Conservation (phyloP, 345 rosid genomes). For the Camelina hispida region DNA sequence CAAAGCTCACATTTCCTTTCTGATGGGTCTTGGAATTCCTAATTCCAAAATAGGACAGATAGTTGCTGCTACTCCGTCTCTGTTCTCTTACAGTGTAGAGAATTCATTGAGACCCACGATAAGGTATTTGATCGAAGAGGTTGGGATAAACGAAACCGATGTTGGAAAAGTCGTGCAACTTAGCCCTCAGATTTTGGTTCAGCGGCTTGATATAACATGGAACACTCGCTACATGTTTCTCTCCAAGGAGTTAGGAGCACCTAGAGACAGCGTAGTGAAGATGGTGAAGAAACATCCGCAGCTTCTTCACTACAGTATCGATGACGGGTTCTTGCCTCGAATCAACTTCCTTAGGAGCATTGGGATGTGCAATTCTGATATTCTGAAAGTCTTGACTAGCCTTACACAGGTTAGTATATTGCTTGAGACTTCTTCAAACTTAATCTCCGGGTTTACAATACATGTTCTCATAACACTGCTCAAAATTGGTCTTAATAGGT, state of each 20-base stretch:
- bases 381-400: conserved; percentile 92
- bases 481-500: conserved; percentile 56
- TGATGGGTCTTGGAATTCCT: conserved; percentile 79
- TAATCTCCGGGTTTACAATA: neutral
- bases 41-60: conserved; percentile 86
- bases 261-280: conserved; percentile 84
- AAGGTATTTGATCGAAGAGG: conserved; percentile 94
- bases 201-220: conserved; percentile 93
- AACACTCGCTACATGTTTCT: conserved; percentile 87
- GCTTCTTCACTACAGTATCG: conserved; percentile 93
- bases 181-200: conserved; percentile 96
- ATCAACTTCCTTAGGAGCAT: conserved; percentile 93
- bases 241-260: conserved; percentile 89
- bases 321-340: conserved; percentile 86
- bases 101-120: conserved; percentile 90
- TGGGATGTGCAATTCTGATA: conserved; percentile 81
- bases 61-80: conserved; percentile 73
- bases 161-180: conserved; percentile 89
- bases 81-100: conserved; percentile 87
- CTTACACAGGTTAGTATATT: conserved; percentile 80
- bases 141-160: conserved; percentile 77
- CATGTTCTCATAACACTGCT: conserved; percentile 1
- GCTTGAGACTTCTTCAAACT: conserved; percentile 10
- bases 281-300: conserved; percentile 97
- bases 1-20: conserved; percentile 80